Base-by-base conservation (phyloP, 2,329 filamentous ascomycete species). In the Tolypocladium ovalisporum region DNA sequence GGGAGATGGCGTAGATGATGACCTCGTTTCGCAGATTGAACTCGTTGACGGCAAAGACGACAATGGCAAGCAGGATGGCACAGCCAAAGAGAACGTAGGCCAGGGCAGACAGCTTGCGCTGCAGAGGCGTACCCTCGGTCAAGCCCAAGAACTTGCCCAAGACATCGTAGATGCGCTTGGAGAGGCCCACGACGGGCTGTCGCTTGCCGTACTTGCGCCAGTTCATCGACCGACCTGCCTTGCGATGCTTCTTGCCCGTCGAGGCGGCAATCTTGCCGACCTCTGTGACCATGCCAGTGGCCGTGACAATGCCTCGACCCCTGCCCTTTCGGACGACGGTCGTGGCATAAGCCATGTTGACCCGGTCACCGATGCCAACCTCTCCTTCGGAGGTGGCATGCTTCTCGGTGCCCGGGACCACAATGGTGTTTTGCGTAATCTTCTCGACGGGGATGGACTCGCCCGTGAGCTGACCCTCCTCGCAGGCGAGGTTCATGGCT, bases 401-500 rank as follows among this genome's bases (percentile, higher is more conserved):
- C 57, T 67, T 81, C 69, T 72, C 84, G 66, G 68, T 76, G 63
- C 65, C 75, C 4, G 75, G 75, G 8, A 72, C 67, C 8, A 64
- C 56, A 29, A 81, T 77, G 59, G 74, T 71, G 63, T 77, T 76
- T 24, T 81, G 76, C 27, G 79, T 74, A 49, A 80, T 77, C 74
- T 91, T 88, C 67, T 85, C 82, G 32, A 88, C 85, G 8, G 87
- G 85, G 19, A 88, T 76, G 4, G 88, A 88, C 70, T 92, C 88
- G 65, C 88, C 88, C 8, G 88, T 91, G 51, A 91, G 79, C 54
- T 88, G 83, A 52, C 86, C 85, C 70, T 91, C 88, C 64, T 96
- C 90, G 66, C 87, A 90, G 60, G 85, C 84, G 52, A 91, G 78
- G 68, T 94, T 93, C 81, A 92, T 88, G 59, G 80, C 82, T 65